phyloP scores from a whole-genome alignment of 345 rosid species.

The Eucalyptus marginata region DNA sequence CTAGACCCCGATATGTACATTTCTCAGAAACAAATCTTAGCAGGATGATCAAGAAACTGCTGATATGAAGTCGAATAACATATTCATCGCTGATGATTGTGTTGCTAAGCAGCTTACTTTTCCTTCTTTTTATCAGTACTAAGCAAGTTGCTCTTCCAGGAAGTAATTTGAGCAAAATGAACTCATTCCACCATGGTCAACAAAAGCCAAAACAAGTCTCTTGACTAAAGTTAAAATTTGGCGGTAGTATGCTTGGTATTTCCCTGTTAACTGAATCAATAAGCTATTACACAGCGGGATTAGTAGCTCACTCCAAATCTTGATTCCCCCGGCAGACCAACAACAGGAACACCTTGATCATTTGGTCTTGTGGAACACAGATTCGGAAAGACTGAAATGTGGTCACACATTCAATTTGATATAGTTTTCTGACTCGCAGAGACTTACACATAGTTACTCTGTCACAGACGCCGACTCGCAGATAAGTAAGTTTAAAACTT shows the following conservation, averaged over 20 bases:
- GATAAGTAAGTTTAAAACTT: background rate
- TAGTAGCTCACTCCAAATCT: background rate
- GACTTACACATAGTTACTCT: background rate
- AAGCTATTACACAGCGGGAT: background rate
- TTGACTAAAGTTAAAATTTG: background rate
- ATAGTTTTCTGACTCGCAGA: background rate
- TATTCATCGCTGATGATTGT: background rate
- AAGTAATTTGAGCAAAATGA: background rate
- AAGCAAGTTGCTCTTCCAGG: background rate
- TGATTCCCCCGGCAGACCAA: background rate
- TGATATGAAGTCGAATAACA: background rate
- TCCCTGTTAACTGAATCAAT: background rate
- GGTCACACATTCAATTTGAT: background rate
- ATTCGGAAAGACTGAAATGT: background rate
- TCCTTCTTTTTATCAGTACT: background rate
- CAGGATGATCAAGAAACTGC: background rate
- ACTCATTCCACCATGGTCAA: background rate
- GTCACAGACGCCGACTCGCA: background rate
- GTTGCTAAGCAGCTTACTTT: background rate
- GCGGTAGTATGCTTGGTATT: background rate
- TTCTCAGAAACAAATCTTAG: background rate
- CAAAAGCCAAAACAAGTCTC: background rate
- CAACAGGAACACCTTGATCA: background rate
- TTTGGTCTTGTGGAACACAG: background rate
- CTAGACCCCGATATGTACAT: background rate